These are phyloP conservation scores for Penicillium sclerotigenum DNA, from an alignment of 2,329 filamentous ascomycete species.

Conservation along the genomic window DNA sequence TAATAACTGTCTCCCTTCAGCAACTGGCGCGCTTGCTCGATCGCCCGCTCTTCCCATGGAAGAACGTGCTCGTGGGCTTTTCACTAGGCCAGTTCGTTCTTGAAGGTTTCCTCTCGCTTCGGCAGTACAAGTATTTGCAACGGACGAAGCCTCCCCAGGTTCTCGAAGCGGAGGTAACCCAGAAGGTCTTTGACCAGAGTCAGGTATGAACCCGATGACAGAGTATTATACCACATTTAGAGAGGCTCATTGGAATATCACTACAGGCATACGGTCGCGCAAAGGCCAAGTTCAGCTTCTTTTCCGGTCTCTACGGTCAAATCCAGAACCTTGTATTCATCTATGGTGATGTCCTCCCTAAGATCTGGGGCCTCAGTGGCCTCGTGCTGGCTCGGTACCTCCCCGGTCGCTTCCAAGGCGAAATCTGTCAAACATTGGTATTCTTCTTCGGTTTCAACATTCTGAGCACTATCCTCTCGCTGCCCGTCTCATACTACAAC, in stretches of 20 bases:
- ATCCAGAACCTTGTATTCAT: constrained; percentile 86
- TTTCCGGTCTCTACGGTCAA: constrained; percentile 79
- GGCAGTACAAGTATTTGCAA: constrained; percentile 85
- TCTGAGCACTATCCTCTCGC: constrained; percentile 71
- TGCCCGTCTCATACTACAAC: constrained; percentile 84
- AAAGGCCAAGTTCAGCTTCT: constrained; percentile 84
- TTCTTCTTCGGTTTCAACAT: constrained; percentile 87
- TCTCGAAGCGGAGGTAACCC: constrained; percentile 79
- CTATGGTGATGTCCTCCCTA: constrained; percentile 84
- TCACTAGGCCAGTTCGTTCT: constrained; percentile 87
- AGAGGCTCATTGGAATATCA: constrained; percentile 1
- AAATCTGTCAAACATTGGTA: constrained; percentile 88
- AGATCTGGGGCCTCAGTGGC: constrained; percentile 82
- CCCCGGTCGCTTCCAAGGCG: constrained; percentile 76
- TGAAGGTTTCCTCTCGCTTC: constrained; percentile 82
- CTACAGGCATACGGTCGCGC: constrained; percentile 80
- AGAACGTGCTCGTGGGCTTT: constrained; percentile 91
- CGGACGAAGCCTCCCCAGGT: constrained; percentile 79
- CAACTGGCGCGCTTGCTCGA: constrained; percentile 82
- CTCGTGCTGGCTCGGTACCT: constrained; percentile 69
- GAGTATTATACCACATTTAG: neutral
- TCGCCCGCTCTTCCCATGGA: constrained; percentile 93
- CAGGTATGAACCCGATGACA: constrained; percentile 54
- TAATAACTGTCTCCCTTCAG: constrained; percentile 32
- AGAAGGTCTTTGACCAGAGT: constrained; percentile 90